Percentiles rank a stretch among this genome's conserved stretches.
These are phyloP conservation scores for Bryoglossum gracile DNA, from an alignment of 495 filamentous ascomycete genomes.

Conservation along the genomic window DNA sequence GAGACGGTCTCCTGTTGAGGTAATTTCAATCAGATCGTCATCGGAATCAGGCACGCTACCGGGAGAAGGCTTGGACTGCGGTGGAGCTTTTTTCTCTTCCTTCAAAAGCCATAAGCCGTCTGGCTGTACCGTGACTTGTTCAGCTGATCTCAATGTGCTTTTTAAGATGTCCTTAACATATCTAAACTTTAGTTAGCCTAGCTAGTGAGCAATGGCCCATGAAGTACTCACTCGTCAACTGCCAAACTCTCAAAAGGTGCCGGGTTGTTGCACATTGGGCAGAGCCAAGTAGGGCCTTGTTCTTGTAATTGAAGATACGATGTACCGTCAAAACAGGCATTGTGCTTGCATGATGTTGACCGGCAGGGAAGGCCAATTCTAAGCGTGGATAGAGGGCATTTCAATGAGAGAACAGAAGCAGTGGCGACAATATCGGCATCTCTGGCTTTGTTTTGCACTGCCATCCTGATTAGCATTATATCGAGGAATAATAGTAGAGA, in stretches of 20 bases:
- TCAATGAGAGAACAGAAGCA: constrained; percentile 80
- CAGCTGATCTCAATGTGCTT: constrained; percentile 56
- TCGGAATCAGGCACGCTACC: constrained; percentile 35
- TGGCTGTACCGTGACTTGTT: constrained; percentile 87
- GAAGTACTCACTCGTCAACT: constrained; percentile 67
- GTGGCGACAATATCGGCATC: constrained; percentile 86
- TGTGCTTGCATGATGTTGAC: constrained; percentile 73
- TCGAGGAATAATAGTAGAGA: not conserved
- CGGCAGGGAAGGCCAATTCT: constrained; percentile 76
- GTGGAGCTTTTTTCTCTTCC: constrained; percentile 23
- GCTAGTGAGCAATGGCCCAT: not conserved
- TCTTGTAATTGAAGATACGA: constrained; percentile 92
- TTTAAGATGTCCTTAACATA: constrained; percentile 85
- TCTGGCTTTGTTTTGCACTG: constrained; percentile 73
- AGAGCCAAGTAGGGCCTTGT: constrained; percentile 91
- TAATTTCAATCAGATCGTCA: constrained; percentile 62
- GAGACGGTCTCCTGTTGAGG: constrained; percentile 35
- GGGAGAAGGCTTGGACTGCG: constrained; percentile 14
- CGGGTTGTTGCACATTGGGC: constrained; percentile 82
- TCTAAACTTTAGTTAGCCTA: constrained; percentile 34
- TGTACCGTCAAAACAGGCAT: constrained; percentile 91
- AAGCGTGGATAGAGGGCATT: constrained; percentile 82
- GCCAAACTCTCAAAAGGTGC: constrained; percentile 74
- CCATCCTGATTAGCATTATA: not conserved
- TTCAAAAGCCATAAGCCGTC: constrained; percentile 69